phyloP scores from a whole-genome alignment of 2,329 filamentous ascomycete species.

The Basipetospora chlamydospora region DNA sequence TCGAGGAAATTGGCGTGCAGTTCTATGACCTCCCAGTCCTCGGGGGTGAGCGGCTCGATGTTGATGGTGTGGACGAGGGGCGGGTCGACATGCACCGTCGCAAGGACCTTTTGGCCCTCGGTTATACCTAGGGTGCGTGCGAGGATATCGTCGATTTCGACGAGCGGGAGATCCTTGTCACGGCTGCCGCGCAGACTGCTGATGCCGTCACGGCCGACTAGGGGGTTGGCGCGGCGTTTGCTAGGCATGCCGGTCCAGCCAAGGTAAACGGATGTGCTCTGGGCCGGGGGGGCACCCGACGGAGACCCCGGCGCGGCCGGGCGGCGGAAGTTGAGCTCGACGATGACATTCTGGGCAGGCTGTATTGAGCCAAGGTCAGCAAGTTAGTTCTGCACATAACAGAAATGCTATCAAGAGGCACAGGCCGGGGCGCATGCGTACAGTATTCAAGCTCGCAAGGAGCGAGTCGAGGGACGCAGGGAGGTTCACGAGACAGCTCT shows the following conservation, averaged over 20 bases:
- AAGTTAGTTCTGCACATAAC: background rate
- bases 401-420: no score
- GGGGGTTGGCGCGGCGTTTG: constrained; percentile 61
- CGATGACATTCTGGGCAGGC: constrained; percentile 89
- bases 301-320: constrained; percentile 22
- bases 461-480: constrained; percentile 71
- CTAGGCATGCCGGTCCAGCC: constrained; percentile 98
- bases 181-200: constrained; percentile 41
- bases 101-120: constrained; percentile 67
- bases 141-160: constrained; percentile 81
- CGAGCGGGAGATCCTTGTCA: constrained; percentile 61
- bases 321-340: constrained; percentile 67
- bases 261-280: constrained; percentile 62
- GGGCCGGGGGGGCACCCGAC: constrained; percentile 28
- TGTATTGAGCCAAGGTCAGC: constrained; percentile 21
- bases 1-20: constrained; percentile 92
- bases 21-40: constrained; percentile 99
- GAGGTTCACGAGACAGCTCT: constrained; percentile 90
- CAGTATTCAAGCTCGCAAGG: constrained; percentile 78
- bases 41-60: constrained; percentile 86
- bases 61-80: constrained; percentile 87
- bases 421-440: no score
- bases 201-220: constrained; percentile 62
- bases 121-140: constrained; percentile 60
- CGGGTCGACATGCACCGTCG: constrained; percentile 70